Percentiles rank a stretch among this genome's conserved stretches.
Evolutionary conservation across 306 rosid species (phyloP).

Genomic region (Delonix regia): DNA sequence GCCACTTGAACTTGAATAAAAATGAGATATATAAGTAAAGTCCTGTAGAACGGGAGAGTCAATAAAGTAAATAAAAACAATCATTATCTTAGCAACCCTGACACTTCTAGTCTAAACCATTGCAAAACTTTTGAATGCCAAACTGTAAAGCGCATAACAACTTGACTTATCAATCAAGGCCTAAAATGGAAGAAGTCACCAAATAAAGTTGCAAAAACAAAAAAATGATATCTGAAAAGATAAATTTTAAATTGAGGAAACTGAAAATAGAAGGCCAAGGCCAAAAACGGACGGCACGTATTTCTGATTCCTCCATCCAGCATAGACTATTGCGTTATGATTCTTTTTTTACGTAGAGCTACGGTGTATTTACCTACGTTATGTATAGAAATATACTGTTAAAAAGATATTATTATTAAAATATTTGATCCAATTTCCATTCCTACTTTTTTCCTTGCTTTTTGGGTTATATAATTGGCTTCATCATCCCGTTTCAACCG

Average conservation of each 20-base stretch:
- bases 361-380: background rate
- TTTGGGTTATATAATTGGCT: constrained; percentile 22
- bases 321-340: constrained; percentile 16
- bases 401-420: constrained; percentile 28
- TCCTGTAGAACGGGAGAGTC: constrained; percentile 33
- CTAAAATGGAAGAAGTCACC: background rate
- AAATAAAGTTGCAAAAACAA: background rate
- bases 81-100: background rate
- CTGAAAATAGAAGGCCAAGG: constrained; percentile 22
- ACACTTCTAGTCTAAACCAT: background rate
- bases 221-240: constrained; percentile 13
- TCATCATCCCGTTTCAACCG: background rate
- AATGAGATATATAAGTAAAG: constrained; percentile 40
- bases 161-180: constrained; percentile 5
- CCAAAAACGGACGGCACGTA: constrained; percentile 7
- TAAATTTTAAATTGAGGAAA: background rate
- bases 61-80: constrained; percentile 8
- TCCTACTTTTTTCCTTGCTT: constrained; percentile 1
- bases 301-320: background rate
- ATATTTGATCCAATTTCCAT: constrained; percentile 8
- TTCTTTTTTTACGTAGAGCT: background rate
- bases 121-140: background rate
- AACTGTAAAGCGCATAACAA: background rate
- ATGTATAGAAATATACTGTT: background rate
- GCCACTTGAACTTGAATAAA: constrained; percentile 91